Base-by-base conservation (phyloP, 257 asterid genomes). In the Coffea eugenioides region DNA sequence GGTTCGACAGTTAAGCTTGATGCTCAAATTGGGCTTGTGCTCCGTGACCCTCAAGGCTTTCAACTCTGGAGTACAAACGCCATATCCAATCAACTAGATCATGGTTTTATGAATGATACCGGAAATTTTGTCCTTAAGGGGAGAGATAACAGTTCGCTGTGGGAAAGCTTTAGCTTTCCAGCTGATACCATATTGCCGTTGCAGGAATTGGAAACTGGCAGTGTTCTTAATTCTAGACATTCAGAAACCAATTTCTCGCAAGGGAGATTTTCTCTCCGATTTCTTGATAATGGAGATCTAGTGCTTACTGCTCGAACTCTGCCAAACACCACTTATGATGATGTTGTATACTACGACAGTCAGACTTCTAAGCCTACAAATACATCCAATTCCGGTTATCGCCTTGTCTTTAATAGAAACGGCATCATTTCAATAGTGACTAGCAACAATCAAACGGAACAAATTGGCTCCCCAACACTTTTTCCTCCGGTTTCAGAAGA, bases 141-240 rank as follows among this genome's bases (percentile, higher is more conserved):
- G 1, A n/a, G 25, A 2, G 85, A 81, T 74, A 81, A 88, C 8
- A 5, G 70, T 4, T 0, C 73, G 76, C 10, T 91, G 41, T 92
- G 97, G 96, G 83, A 89, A 54, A 92, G 90, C 71, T 91, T 92
- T n/a, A 15, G 73, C 8, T 4, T 81, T 64, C 89, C 85, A 16
- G 73, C 82, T 10, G 90, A 87, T 78, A 87, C 90, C 23, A 2
- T 87, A 46, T 51, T 87, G 84, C 90, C 88, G 0, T 52, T 80
- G 5, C 87, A 85, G n/a, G 67, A 49, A 6, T 39, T 85, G 62
- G 78, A 72, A 52, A 45, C 64, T 68, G 82, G 79, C 0, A 25
- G 23, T 4, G 39, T 56, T 67, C 71, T 86, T 1, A 56, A 16
- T 45, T 82, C 84, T 41, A 57, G 84, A 49, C 54, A 45, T 20